phyloP scores from a whole-genome alignment of 2,329 filamentous ascomycete genomes.

The Nemania abortiva region DNA sequence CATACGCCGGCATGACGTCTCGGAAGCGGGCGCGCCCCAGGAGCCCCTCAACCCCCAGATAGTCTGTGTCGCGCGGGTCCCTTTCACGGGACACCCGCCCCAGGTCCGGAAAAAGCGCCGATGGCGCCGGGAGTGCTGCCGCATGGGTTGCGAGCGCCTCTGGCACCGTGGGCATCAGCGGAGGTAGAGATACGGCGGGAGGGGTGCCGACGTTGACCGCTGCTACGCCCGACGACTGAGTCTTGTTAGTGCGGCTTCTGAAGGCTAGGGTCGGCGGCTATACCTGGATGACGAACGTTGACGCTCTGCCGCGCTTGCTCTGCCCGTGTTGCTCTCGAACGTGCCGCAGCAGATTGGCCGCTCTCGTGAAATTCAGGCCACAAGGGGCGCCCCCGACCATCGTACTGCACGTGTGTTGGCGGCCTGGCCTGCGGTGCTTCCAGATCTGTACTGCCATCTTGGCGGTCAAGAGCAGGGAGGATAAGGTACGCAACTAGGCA shows the following conservation, averaged over 20 bases:
- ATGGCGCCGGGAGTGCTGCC: neutral
- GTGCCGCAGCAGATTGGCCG: neutral
- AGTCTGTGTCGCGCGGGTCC: neutral
- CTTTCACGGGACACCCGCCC: neutral
- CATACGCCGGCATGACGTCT: neutral
- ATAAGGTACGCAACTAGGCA: neutral
- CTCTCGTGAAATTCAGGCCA: neutral
- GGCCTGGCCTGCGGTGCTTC: neutral
- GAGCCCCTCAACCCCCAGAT: neutral
- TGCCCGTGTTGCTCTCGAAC: neutral
- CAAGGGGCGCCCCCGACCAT: neutral
- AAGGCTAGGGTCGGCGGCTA: neutral
- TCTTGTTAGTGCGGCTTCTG: neutral
- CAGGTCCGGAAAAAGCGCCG: neutral
- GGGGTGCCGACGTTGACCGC: neutral
- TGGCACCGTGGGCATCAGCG: neutral
- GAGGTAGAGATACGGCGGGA: neutral
- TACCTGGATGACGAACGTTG: neutral
- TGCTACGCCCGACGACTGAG: neutral
- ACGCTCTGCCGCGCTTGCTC: neutral
- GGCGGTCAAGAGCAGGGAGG: neutral
- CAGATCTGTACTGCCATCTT: neutral
- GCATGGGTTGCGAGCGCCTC: neutral
- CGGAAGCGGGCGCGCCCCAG: neutral
- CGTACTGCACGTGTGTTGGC: neutral